These are phyloP conservation scores for Umbelopsis vinacea DNA, from an alignment of 192 early-diverging fungal genomes.

Conservation along the genomic window DNA sequence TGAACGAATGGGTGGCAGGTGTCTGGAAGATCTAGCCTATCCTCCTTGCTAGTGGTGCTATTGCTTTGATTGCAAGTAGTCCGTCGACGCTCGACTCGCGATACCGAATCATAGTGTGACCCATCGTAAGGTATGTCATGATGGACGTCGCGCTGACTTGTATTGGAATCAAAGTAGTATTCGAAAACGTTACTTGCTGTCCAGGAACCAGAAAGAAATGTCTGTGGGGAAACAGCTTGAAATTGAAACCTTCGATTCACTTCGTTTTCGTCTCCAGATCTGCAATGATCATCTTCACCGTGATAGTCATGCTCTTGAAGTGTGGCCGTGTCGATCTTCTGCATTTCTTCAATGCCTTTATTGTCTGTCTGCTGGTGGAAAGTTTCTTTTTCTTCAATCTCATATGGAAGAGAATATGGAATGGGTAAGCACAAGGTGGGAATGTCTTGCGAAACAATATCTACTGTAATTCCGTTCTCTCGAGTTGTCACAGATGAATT, in stretches of 20 bases:
- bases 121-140: background rate
- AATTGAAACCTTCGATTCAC: background rate
- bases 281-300: background rate
- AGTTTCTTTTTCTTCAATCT: background rate
- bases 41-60: too few species aligned
- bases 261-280: background rate
- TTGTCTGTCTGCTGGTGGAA: background rate
- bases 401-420: slow-evolving; percentile 4
- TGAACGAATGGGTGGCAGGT: too few species aligned
- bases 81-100: background rate
- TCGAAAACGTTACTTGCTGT: slow-evolving; percentile 14
- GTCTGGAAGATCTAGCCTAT: too few species aligned
- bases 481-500: too few species aligned
- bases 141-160: background rate
- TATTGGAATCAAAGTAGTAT: background rate
- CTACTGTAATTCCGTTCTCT: background rate
- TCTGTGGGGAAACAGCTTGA: background rate
- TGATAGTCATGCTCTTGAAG: background rate
- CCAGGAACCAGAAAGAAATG: background rate
- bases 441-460: background rate
- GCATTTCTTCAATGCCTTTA: background rate
- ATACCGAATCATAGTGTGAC: background rate
- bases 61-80: too few species aligned
- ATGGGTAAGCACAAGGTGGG: background rate
- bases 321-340: background rate